These are phyloP conservation scores for Cicer judaicum DNA, from an alignment of 306 rosid genomes.

Conservation along the genomic window DNA sequence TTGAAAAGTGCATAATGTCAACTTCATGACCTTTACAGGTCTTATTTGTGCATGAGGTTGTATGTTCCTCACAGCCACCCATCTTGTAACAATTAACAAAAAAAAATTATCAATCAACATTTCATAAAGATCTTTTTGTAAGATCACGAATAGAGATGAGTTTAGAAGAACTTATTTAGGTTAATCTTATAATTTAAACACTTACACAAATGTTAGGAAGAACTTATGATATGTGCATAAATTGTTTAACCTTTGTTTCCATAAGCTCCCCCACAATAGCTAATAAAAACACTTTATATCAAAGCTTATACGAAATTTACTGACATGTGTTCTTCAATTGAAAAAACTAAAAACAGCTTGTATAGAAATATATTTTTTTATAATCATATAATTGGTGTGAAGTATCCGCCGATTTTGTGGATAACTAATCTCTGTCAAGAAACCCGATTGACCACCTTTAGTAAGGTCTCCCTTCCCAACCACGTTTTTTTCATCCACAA, in stretches of 20 bases:
- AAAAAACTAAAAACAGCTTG: not conserved
- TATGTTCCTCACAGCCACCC: slow-evolving; percentile 89
- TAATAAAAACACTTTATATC: slow-evolving; percentile 3
- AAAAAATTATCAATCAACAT: slow-evolving; percentile 32
- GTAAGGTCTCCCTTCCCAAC: too few relatives aligned
- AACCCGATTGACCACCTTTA: too few relatives aligned
- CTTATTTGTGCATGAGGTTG: slow-evolving; percentile 74
- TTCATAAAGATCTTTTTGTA: slow-evolving; percentile 1
- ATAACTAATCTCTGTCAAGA: too few relatives aligned
- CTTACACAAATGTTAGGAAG: not conserved
- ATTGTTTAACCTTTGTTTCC: not conserved
- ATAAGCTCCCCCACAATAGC: not conserved
- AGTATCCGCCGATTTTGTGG: too few relatives aligned
- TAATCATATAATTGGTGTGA: too few relatives aligned
- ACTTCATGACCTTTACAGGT: slow-evolving; percentile 94
- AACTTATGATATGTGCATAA: not conserved
- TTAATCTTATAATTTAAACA: not conserved
- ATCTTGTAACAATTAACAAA: slow-evolving; percentile 58
- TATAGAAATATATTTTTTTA: not conserved
- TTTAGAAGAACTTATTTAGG: not conserved
- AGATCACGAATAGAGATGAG: not conserved
- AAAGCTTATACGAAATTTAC: not conserved
- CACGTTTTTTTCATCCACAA: too few relatives aligned
- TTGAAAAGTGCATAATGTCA: slow-evolving; percentile 92
- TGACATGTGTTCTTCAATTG: not conserved